Base-by-base conservation (phyloP, 1,284 basidiomycete species). In the Phellopilus nigrolimitatus region DNA sequence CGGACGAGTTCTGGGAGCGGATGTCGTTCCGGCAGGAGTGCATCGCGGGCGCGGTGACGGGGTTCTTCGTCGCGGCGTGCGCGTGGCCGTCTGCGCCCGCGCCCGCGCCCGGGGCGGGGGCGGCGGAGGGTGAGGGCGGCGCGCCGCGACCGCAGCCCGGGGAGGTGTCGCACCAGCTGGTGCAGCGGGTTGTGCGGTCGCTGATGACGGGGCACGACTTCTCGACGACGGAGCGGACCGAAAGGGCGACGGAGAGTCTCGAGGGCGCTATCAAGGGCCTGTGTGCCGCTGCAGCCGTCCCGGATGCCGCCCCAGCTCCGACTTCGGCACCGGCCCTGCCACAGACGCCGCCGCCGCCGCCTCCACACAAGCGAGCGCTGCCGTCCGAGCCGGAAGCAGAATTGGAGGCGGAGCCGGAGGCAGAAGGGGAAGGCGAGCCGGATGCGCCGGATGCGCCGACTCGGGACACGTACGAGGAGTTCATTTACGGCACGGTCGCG, bases 1-100 rank as follows among this genome's bases (percentile, higher is more conserved):
- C 79, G 25, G 85, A 84, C 45, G 92, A 95, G 63, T 97, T 94
- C 67, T 95, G 92, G 90, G 91, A 94, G 66, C 76, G 91, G 12
- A 93, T 97, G 87, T 91, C 87, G 22, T 95, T 90, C 68, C 78
- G 94, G 28, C 94, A 97, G 63, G 94, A 97, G 66, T 97, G 94
- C 63, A 78, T 87, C 39, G 73, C 84, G 57, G 76, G 93, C 2
- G 88, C 89, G 3, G 76, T 95, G 10, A 95, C 91, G 1, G 93
- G 88, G 0, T 97, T 97, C 71, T 95, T 97, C 65, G 77, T 80
- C 13, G 65, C 91, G 54, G 72, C 71, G 27, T 66, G 77, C 56
- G 70, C 72, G n/a, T n/a, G n/a, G n/a, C n/a, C n/a, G n/a, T 40
- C 67, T n/a, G n/a, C n/a, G 58, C 51, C 45, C 37, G 12, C 21